phyloP scores from a whole-genome alignment of 768 basidiomycete genomes.

The Collybia nuda region DNA sequence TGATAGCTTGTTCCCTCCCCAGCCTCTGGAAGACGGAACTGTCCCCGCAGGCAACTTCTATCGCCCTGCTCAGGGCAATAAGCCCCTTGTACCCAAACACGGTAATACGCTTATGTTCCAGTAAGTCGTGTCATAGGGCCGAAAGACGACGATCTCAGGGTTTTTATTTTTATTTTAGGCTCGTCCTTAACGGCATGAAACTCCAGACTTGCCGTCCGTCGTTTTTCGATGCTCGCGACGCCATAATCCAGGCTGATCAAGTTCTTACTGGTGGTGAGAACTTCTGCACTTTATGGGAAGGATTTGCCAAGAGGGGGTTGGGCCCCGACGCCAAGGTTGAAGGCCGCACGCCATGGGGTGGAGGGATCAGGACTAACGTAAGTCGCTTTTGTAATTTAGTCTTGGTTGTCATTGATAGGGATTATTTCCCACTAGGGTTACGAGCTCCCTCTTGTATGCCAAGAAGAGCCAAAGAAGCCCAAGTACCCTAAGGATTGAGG shows the following conservation, averaged over 20 bases:
- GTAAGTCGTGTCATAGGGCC: conserved; percentile 28
- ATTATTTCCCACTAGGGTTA: conserved; percentile 13
- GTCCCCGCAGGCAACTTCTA: conserved; percentile 79
- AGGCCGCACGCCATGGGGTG: conserved; percentile 89
- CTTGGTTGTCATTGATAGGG: conserved; percentile 15
- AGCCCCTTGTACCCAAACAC: conserved; percentile 80
- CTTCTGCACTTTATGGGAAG: conserved; percentile 82
- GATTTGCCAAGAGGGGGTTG: conserved; percentile 80
- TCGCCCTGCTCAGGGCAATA: conserved; percentile 43
- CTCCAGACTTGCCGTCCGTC: conserved; percentile 87
- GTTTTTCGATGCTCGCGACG: conserved; percentile 89
- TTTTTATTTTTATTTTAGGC: conserved; percentile 30
- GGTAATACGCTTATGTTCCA: conserved; percentile 87
- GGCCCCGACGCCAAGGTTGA: conserved; percentile 74
- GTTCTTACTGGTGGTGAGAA: conserved; percentile 93
- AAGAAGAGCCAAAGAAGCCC: neutral
- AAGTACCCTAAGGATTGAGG: too few species aligned
- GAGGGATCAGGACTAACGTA: conserved; percentile 78
- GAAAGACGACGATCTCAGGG: neutral
- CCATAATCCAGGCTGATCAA: conserved; percentile 89
- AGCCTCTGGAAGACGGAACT: conserved; percentile 59
- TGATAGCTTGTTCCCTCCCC: conserved; percentile 79
- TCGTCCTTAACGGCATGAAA: conserved; percentile 93
- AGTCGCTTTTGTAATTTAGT: conserved; percentile 10
- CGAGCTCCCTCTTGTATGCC: conserved; percentile 22